Evolutionary conservation across 1,284 basidiomycete species (phyloP).

Genomic region (Cerioporus squamosus): DNA sequence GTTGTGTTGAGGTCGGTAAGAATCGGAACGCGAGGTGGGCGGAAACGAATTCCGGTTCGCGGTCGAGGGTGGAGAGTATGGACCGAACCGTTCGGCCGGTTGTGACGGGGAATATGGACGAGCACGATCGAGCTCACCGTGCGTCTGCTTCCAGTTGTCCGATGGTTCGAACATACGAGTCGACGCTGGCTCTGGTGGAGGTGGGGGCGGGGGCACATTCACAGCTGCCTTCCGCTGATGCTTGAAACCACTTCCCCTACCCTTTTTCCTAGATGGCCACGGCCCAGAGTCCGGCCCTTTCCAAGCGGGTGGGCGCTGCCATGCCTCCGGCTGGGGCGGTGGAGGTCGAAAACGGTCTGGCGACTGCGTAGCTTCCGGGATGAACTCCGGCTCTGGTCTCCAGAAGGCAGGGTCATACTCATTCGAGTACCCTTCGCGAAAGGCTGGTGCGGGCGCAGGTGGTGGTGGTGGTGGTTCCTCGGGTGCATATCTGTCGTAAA

Average conservation of each 20-base stretch:
- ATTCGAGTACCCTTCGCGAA: conserved; percentile 46
- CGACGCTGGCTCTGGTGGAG: conserved; percentile 47
- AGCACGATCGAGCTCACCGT: conserved; percentile 31
- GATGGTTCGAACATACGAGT: conserved; percentile 73
- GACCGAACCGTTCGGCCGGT: conserved; percentile 28
- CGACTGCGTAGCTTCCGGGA: conserved; percentile 51
- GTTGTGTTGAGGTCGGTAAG: conserved; percentile 31
- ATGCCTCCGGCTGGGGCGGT: too few relatives aligned
- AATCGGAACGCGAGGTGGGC: conserved; percentile 28
- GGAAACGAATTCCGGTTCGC: conserved; percentile 24
- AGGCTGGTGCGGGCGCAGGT: conserved; percentile 35
- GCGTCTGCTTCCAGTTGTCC: conserved; percentile 67
- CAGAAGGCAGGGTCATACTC: conserved; percentile 46
- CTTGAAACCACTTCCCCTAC: conserved; percentile 29
- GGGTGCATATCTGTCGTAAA: conserved; percentile 56
- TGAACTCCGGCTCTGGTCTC: conserved; percentile 39
- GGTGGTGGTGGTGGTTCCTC: conserved; percentile 30
- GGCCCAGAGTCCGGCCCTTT: conserved; percentile 25
- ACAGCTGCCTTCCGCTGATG: conserved; percentile 24
- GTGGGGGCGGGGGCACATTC: conserved; percentile 36
- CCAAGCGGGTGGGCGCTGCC: conserved; percentile 16
- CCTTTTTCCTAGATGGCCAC: conserved; percentile 31
- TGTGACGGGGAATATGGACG: conserved; percentile 22
- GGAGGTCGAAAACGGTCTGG: conserved; percentile 53
- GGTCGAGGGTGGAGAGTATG: conserved; percentile 21